phyloP scores from a whole-genome alignment of 768 basidiomycete species.

The Xerocomellus chrysenteron region DNA sequence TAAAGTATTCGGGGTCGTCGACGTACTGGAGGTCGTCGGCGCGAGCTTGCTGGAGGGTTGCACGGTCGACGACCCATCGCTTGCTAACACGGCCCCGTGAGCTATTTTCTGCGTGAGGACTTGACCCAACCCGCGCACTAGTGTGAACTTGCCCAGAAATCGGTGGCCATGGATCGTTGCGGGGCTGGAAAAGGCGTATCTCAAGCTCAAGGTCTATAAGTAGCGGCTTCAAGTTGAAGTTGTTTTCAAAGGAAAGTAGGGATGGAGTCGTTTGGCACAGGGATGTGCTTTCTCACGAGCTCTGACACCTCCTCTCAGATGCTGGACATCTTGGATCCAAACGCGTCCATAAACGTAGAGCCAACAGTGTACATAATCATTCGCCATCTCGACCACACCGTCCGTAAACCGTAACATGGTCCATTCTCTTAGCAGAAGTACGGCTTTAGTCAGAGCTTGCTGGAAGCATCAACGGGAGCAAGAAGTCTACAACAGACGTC shows the following conservation, averaged over 20 bases:
- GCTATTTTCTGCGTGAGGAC: constrained; percentile 10
- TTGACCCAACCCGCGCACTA: constrained; percentile 48
- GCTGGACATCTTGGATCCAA: neutral
- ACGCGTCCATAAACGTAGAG: neutral
- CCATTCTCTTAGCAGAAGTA: neutral
- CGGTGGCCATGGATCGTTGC: constrained; percentile 64
- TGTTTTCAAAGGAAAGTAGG: no score
- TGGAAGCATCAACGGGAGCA: neutral
- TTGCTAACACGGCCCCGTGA: constrained; percentile 52
- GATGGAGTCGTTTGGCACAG: no score
- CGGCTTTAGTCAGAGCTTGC: constrained; percentile 16
- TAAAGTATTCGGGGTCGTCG: constrained; percentile 71
- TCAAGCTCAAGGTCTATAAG: neutral
- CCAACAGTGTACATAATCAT: neutral
- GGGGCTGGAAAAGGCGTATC: neutral
- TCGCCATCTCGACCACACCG: neutral
- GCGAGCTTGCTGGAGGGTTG: constrained; percentile 71
- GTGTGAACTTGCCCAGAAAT: constrained; percentile 93
- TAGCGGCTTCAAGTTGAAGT: neutral
- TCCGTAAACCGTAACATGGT: neutral
- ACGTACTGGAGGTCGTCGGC: constrained; percentile 77
- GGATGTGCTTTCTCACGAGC: no score
- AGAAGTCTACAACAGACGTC: constrained; percentile 17
- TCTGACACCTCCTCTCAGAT: neutral
- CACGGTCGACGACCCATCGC: constrained; percentile 87